Conservation (phyloP, 805 yeast genomes). For the Sugiyamaella marilandica region DNA sequence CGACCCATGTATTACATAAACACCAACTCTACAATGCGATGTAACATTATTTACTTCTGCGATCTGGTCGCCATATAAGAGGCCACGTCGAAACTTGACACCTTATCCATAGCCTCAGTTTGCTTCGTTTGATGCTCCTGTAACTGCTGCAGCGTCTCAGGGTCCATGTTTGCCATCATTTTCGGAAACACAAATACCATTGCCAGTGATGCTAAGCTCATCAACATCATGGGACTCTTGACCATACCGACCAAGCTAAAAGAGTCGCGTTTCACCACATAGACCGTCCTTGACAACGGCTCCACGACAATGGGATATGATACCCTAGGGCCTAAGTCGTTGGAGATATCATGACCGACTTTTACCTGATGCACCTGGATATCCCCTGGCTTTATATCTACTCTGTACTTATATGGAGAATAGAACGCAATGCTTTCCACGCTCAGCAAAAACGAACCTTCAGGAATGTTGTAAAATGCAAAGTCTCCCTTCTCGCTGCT, state of each 20-base stretch:
- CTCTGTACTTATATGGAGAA: slow-evolving; percentile 15
- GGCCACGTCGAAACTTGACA: slow-evolving; percentile 30
- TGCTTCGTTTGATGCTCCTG: slow-evolving; percentile 24
- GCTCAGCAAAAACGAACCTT: slow-evolving; percentile 25
- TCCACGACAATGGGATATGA: slow-evolving; percentile 30
- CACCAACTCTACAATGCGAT: background rate
- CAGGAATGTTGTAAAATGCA: slow-evolving; percentile 23
- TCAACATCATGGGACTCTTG: slow-evolving; percentile 34
- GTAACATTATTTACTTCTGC: background rate
- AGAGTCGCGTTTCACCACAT: slow-evolving; percentile 25
- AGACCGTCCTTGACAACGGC: slow-evolving; percentile 26
- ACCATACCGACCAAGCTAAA: slow-evolving; percentile 30
- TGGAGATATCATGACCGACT: slow-evolving; percentile 26
- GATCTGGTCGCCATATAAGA: slow-evolving; percentile 28
- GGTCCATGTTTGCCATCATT: slow-evolving; percentile 30
- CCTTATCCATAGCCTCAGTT: slow-evolving; percentile 18
- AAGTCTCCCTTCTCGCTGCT: slow-evolving; percentile 20
- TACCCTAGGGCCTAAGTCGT: slow-evolving; percentile 29
- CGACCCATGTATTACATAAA: background rate
- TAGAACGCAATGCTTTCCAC: slow-evolving; percentile 21
- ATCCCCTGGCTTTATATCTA: slow-evolving; percentile 25
- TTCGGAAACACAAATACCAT: slow-evolving; percentile 33
- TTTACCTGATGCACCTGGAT: slow-evolving; percentile 25
- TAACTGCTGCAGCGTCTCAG: slow-evolving; percentile 32
- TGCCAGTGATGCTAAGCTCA: slow-evolving; percentile 30